These are phyloP conservation scores for Nectriaceae sp. DNA, from an alignment of 2,329 filamentous ascomycete genomes.

Conservation along the genomic window DNA sequence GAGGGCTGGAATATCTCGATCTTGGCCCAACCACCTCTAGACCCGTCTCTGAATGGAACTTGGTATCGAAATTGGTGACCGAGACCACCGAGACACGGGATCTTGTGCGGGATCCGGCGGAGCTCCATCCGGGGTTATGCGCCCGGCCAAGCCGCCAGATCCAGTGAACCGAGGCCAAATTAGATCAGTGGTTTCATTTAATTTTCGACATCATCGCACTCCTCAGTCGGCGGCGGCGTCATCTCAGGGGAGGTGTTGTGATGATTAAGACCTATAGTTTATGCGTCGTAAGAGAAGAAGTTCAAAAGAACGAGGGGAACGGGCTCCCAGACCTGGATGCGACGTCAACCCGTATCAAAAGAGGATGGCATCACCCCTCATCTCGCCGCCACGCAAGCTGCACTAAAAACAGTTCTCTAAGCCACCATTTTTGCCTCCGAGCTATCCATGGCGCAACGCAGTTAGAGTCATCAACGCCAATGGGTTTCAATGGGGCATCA, in stretches of 20 bases:
- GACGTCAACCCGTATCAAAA: slow-evolving; percentile 13
- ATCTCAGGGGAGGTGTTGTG: no score
- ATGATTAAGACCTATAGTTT: no score
- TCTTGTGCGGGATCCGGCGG: slow-evolving; percentile 5
- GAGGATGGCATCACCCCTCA: slow-evolving; percentile 29
- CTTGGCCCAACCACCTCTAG: slow-evolving; percentile 18
- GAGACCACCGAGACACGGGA: slow-evolving; percentile 15
- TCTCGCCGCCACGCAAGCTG: slow-evolving; percentile 31
- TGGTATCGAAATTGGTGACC: slow-evolving; percentile 1
- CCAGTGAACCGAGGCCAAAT: slow-evolving; percentile 12
- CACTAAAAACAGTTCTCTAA: slow-evolving; percentile 27
- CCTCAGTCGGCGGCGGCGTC: no score
- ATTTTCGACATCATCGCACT: neutral
- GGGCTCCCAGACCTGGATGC: neutral
- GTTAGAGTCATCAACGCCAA: slow-evolving; percentile 12
- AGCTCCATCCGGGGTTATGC: slow-evolving; percentile 2
- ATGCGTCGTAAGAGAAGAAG: no score
- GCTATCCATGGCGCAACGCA: slow-evolving; percentile 15
- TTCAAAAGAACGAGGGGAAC: neutral
- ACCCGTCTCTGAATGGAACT: slow-evolving; percentile 1
- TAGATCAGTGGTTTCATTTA: slow-evolving; percentile 13
- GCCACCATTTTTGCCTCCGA: slow-evolving; percentile 26
- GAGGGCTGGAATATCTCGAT: slow-evolving; percentile 2
- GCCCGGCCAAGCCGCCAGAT: slow-evolving; percentile 8
- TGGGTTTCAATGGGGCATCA: slow-evolving; percentile 5